These are phyloP conservation scores for Mycena amicta DNA, from an alignment of 768 basidiomycete species.

Conservation along the genomic window DNA sequence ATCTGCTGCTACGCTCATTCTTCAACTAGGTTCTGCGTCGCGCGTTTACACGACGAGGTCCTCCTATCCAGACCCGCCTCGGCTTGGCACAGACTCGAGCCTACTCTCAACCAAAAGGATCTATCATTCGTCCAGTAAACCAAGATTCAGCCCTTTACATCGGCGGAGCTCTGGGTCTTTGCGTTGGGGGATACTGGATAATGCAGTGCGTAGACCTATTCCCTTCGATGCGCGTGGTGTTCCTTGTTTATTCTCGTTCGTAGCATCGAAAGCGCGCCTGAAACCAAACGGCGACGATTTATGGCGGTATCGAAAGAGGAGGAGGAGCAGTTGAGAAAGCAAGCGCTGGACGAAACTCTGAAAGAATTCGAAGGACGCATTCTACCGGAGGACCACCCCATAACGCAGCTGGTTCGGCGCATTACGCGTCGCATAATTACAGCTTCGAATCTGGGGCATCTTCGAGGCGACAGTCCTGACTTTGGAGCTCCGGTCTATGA, in stretches of 20 bases:
- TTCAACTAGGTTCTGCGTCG: neutral
- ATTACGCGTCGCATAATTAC: constrained; percentile 72
- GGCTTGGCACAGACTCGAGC: neutral
- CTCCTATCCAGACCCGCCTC: neutral
- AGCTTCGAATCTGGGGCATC: constrained; percentile 69
- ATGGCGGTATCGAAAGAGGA: constrained; percentile 48
- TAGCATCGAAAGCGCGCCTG: constrained; percentile 77
- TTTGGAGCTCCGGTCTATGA: constrained; percentile 4
- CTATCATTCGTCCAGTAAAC: neutral
- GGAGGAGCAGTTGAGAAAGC: constrained; percentile 44
- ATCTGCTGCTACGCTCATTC: neutral
- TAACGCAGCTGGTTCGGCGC: constrained; percentile 66
- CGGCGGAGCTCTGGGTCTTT: neutral
- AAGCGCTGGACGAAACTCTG: constrained; percentile 44
- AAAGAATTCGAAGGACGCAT: constrained; percentile 54
- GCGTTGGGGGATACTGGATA: neutral
- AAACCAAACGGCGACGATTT: constrained; percentile 87
- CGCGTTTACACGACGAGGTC: neutral
- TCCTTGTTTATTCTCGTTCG: neutral
- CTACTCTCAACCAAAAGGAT: neutral
- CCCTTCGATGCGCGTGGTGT: neutral
- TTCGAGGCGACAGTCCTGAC: constrained; percentile 39
- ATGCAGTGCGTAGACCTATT: neutral
- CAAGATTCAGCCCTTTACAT: neutral
- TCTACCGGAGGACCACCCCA: constrained; percentile 67